A percentile compares a stretch with the other conserved stretches of the same genome.
Conservation (phyloP, 352 stramenopile genomes). For the Globisporangium abappressorium region DNA sequence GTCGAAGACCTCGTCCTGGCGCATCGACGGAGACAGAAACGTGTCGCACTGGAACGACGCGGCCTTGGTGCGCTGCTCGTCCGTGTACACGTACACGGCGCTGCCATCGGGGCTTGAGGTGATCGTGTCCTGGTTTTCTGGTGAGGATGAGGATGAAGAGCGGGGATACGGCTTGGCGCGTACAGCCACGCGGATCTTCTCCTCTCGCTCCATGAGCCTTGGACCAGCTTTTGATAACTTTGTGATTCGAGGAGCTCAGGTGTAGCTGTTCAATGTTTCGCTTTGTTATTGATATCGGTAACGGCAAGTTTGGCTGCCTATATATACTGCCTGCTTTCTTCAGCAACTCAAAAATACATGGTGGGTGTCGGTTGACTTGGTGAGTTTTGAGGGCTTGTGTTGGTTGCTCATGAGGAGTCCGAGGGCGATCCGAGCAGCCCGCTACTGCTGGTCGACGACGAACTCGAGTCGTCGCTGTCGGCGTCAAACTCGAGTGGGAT, state of each 20-base stretch:
- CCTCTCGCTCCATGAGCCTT: conserved; percentile 44
- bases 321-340: background rate
- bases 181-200: conserved; percentile 68
- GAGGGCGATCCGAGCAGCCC: background rate
- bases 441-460: background rate
- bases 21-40: conserved; percentile 35
- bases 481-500: conserved; percentile 68
- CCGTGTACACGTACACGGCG: conserved; percentile 44
- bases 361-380: background rate
- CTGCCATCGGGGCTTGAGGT: conserved; percentile 32
- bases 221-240: no score
- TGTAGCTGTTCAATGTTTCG: background rate
- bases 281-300: background rate
- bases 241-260: background rate
- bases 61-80: conserved; percentile 27
- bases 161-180: conserved; percentile 39
- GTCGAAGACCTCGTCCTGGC: conserved; percentile 58
- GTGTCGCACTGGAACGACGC: conserved; percentile 67
- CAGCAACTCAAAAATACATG: background rate
- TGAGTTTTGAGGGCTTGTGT: background rate
- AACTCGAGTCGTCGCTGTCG: conserved; percentile 15
- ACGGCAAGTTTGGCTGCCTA: background rate
- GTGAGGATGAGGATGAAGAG: background rate
- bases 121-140: conserved; percentile 27
- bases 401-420: background rate